Conservation (phyloP, 495 filamentous ascomycete genomes). For the Neurospora africana region DNA sequence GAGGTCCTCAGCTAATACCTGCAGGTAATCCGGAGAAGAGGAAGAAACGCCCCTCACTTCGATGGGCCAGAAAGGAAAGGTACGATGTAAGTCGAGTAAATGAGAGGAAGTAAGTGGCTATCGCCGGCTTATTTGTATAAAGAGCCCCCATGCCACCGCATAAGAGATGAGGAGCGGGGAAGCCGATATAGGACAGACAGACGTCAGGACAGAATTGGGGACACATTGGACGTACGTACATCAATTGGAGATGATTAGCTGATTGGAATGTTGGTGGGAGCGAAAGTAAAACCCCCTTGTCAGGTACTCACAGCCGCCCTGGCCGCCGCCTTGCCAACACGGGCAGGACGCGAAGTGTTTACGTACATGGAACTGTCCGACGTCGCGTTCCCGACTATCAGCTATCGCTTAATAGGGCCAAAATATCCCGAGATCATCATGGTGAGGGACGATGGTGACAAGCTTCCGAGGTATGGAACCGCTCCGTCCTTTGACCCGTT, state of each 20-base stretch:
- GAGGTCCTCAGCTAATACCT: not conserved
- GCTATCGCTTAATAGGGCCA: not conserved
- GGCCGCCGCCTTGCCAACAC: not conserved
- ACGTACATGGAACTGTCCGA: not conserved
- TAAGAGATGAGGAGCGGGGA: not conserved
- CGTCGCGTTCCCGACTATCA: not conserved
- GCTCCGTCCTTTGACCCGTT: not conserved
- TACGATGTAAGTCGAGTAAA: not conserved
- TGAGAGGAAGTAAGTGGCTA: slow-evolving; percentile 1
- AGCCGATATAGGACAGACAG: not conserved
- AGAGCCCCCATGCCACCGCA: not conserved
- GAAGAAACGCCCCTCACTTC: not conserved
- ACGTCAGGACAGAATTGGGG: not conserved
- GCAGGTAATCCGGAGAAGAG: not conserved
- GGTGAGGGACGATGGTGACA: not conserved
- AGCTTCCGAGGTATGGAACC: not conserved
- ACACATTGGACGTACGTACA: not conserved
- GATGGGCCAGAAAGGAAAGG: not conserved
- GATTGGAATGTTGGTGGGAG: too few species aligned
- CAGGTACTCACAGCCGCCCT: not conserved
- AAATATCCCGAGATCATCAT: not conserved
- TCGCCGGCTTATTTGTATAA: slow-evolving; percentile 6
- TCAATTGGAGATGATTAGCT: not conserved
- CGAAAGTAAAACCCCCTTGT: too few species aligned
- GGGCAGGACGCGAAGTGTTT: not conserved